Evolutionary conservation across 1,284 basidiomycete genomes (phyloP), one percentile per base, ranked within the genome.

Genomic region (Puccinia sorghi): DNA sequence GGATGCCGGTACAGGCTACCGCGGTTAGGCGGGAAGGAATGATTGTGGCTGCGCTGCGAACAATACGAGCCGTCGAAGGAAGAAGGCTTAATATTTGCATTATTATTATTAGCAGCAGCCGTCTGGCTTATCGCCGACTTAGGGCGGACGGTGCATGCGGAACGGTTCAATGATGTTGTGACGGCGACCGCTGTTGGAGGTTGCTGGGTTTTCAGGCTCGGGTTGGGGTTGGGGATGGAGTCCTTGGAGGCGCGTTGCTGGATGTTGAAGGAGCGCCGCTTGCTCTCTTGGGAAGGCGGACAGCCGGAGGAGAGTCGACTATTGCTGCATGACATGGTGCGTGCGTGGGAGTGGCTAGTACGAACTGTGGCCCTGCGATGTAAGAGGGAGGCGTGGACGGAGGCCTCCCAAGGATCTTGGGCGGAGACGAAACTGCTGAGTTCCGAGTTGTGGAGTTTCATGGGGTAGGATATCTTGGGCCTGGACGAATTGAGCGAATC

Each of bases 321-420:
- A n/a, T 52, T 43, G 22, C 37, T 15, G 25, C 41, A 67, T 5
- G 64, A 67, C 22, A 13, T 20, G 25, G 43, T 27, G 17, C 27
- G 64, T 37, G 46, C 48, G 13, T 46, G 48, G 25, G 64, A 48
- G 12, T 37, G 64, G 20, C 41, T 12, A 22, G 64, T 67, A 20
- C 43, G 27, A 17, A 48, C 22, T 13, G 64, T 67, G 11, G 64
- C 43, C 37, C 48, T 46, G 22, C 41, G 64, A 39, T 52, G 64
- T 27, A 67, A 48, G 43, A n/a, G 11, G 17, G 64, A 48, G 5
- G 48, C 46, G 13, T 43, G 64, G 27, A 37, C 64, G 20, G 64
- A 67, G 12, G 48, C 15, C 13, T 67, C 64, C 64, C 64, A 67
- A 25, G 64, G 64, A 20, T 67, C 64, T 48, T 67, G 64, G 39